Evolutionary conservation across 495 filamentous ascomycete species (phyloP).

Genomic region (Penicillium steckii): DNA sequence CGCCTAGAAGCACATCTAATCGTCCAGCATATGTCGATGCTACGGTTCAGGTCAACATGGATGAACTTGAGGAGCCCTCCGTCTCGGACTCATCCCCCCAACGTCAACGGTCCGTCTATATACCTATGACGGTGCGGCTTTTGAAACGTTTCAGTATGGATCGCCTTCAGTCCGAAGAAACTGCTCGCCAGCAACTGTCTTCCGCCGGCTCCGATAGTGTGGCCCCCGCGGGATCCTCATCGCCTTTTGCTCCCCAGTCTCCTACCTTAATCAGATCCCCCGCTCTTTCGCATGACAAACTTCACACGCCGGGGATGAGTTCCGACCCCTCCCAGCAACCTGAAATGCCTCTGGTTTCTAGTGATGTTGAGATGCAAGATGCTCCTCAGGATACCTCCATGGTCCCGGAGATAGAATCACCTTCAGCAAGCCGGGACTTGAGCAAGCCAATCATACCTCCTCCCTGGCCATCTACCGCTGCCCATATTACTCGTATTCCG

Average conservation of each 20-base stretch:
- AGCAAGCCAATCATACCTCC: slow-evolving; percentile 31
- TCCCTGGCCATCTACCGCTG: slow-evolving; percentile 39
- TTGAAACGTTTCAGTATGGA: slow-evolving; percentile 46
- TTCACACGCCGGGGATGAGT: neutral
- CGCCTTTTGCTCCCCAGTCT: neutral
- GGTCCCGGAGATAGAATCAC: slow-evolving; percentile 9
- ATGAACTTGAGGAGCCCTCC: slow-evolving; percentile 30
- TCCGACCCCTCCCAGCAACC: neutral
- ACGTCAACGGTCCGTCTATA: slow-evolving; percentile 23
- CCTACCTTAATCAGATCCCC: slow-evolving; percentile 12
- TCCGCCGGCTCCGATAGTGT: slow-evolving; percentile 21
- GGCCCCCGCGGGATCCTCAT: slow-evolving; percentile 4
- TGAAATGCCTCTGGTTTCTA: neutral
- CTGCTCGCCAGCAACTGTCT: slow-evolving; percentile 16
- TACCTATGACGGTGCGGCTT: slow-evolving; percentile 43
- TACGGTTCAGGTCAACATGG: slow-evolving; percentile 45
- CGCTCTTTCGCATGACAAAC: neutral
- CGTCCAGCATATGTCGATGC: slow-evolving; percentile 44
- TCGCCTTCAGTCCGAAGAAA: slow-evolving; percentile 34
- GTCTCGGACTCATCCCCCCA: slow-evolving; percentile 7
- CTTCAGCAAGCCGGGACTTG: slow-evolving; percentile 18
- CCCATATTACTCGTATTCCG: slow-evolving; percentile 38
- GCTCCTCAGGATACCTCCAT: neutral
- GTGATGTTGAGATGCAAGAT: slow-evolving; percentile 18
- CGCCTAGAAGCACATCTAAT: slow-evolving; percentile 23